A percentile compares a stretch with the other conserved stretches of the same genome.
These are phyloP conservation scores for Forsythia suspensa DNA, from an alignment of 257 asterid genomes.

Conservation along the genomic window DNA sequence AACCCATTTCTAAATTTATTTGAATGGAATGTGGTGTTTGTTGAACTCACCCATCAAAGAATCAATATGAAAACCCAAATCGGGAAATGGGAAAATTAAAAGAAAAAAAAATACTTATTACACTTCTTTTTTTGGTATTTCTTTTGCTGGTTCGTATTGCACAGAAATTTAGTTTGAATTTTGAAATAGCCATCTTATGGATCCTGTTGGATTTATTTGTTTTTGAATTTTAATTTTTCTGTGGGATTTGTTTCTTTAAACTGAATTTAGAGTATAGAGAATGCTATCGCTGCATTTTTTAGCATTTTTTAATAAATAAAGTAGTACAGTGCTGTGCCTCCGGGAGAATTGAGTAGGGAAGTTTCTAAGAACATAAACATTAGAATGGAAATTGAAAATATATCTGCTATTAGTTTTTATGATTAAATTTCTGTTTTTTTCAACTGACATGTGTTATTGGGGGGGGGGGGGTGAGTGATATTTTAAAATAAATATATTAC, in stretches of 20 bases:
- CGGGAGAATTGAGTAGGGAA: conserved; percentile 7
- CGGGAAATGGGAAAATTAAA: conserved; percentile 13
- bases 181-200: conserved; percentile 19
- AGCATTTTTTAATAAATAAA: conserved; percentile 6
- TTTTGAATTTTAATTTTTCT: conserved; percentile 3
- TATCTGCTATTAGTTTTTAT: not conserved
- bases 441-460: not conserved
- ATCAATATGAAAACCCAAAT: conserved; percentile 13
- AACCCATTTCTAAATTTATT: conserved; percentile 1
- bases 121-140: conserved; percentile 23
- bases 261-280: conserved; percentile 14
- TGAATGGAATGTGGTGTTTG: conserved; percentile 21
- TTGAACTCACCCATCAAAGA: conserved; percentile 19
- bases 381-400: not conserved
- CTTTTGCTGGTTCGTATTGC: conserved; percentile 5
- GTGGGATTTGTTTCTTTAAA: not conserved
- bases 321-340: conserved; percentile 19
- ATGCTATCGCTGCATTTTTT: not conserved
- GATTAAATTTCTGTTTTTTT: not conserved
- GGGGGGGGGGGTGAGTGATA: not conserved
- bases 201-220: conserved; percentile 2
- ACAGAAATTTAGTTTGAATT: conserved; percentile 18
- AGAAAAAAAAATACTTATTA: not conserved
- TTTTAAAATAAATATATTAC: not conserved
- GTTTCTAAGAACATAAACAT: not conserved